Percentiles rank a stretch among this genome's conserved stretches.
phyloP scores from a whole-genome alignment of 164 flowering plant species.

The Protea cynaroides region DNA sequence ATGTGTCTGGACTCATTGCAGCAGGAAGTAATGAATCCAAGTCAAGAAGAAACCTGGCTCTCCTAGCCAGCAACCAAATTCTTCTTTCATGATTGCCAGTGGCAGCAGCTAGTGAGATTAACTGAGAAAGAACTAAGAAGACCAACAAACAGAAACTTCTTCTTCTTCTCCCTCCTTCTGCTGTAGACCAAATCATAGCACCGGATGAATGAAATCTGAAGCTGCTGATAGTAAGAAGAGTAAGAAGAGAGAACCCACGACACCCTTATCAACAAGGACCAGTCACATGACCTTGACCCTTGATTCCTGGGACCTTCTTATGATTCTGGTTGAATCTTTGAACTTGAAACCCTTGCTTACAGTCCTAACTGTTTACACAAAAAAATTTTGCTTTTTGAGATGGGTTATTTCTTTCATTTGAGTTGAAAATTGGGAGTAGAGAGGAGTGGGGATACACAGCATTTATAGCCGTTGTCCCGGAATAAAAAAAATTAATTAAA shows the following conservation, averaged over 20 bases:
- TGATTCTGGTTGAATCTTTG: conserved; percentile 25
- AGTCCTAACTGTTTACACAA: too few species aligned
- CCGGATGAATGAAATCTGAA: conserved; percentile 4
- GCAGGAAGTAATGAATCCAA: conserved; percentile 12
- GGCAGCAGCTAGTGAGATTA: conserved; percentile 7
- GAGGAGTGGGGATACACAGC: too few species aligned
- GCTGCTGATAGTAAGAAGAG: not conserved
- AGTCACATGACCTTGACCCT: too few species aligned
- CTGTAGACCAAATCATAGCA: conserved; percentile 15
- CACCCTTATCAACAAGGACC: not conserved
- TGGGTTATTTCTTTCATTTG: too few species aligned
- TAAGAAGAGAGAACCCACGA: too few species aligned
- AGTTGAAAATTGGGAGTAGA: too few species aligned
- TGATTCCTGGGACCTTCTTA: too few species aligned
- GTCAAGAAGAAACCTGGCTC: conserved; percentile 17
- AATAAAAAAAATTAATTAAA: too few species aligned
- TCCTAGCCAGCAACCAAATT: conserved; percentile 17
- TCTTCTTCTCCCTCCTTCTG: conserved; percentile 10
- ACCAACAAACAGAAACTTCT: conserved; percentile 27
- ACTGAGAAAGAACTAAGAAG: conserved; percentile 23
- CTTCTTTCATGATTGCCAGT: not conserved
- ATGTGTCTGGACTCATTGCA: conserved; percentile 15
- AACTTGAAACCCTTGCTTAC: conserved; percentile 19
- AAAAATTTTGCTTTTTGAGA: too few species aligned
- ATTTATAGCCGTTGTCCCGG: too few species aligned